Conservation (phyloP, 352 stramenopile species). For the Globisporangium middletonii region DNA sequence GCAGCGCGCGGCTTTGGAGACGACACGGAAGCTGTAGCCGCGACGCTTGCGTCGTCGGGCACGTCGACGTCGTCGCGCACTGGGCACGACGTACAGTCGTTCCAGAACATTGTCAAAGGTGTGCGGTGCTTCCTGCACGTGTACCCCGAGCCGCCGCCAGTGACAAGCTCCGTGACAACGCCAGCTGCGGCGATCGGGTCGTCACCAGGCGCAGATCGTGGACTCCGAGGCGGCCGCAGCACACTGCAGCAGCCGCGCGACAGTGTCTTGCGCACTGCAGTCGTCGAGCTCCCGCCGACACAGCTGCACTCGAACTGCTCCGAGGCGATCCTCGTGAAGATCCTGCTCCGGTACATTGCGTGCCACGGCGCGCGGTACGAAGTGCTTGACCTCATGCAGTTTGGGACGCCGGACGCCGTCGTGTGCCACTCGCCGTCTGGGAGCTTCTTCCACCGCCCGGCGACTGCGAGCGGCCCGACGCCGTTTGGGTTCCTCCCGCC, state of each 20-base stretch:
- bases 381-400: slow-evolving; percentile 78
- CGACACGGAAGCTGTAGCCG: slow-evolving; percentile 10
- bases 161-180: too few relatives aligned
- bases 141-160: slow-evolving; percentile 31
- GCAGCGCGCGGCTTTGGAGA: slow-evolving; percentile 7
- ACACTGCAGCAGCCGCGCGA: slow-evolving; percentile 21
- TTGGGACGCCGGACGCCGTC: slow-evolving; percentile 78
- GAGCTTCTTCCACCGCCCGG: slow-evolving; percentile 71
- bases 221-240: slow-evolving; percentile 13
- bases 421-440: slow-evolving; percentile 68
- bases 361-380: slow-evolving; percentile 78
- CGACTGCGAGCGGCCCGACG: slow-evolving; percentile 20
- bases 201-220: not conserved
- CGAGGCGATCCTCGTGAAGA: slow-evolving; percentile 67
- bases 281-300: slow-evolving; percentile 47
- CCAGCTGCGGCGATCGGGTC: not conserved
- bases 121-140: slow-evolving; percentile 64
- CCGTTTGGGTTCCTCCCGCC: slow-evolving; percentile 17
- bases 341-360: slow-evolving; percentile 81
- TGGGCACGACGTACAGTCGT: slow-evolving; percentile 36
- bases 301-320: slow-evolving; percentile 66
- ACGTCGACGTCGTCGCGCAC: slow-evolving; percentile 9
- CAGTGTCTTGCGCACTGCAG: slow-evolving; percentile 43
- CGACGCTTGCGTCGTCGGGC: slow-evolving; percentile 1
- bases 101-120: slow-evolving; percentile 79